A percentile compares a stretch with the other conserved stretches of the same genome.
Evolutionary conservation across 108 stramenopile species (phyloP).

Genomic region (Pseudonitzschia multistriata): DNA sequence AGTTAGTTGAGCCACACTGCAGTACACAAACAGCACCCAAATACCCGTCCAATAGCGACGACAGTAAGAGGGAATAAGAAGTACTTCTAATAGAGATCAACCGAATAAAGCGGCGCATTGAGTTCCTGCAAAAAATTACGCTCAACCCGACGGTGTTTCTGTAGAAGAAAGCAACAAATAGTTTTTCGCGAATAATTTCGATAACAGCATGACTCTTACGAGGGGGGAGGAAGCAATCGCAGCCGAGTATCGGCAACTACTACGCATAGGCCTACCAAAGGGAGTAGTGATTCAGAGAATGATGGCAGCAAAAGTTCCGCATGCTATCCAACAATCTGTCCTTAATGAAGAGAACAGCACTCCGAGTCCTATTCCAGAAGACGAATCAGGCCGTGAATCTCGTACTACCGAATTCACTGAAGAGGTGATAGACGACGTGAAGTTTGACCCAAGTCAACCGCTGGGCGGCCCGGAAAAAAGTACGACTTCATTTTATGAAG

Average conservation of each 20-base stretch:
- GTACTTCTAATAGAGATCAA: background rate
- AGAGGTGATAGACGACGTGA: background rate
- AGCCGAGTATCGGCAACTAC: conserved; percentile 15
- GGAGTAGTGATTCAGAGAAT: conserved; percentile 25
- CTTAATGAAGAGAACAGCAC: background rate
- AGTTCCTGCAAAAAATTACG: background rate
- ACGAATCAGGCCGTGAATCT: too few species aligned
- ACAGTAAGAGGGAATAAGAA: background rate
- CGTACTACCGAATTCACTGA: background rate
- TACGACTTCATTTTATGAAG: conserved; percentile 2
- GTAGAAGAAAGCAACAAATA: background rate
- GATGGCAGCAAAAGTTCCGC: conserved; percentile 15
- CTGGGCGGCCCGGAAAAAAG: background rate
- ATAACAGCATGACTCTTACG: conserved; percentile 6
- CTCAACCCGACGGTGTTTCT: background rate
- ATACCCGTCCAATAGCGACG: background rate
- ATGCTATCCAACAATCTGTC: conserved; percentile 24
- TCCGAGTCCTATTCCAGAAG: background rate
- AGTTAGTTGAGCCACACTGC: background rate
- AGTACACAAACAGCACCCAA: background rate
- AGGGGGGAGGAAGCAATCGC: conserved; percentile 23
- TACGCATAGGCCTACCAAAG: conserved; percentile 28
- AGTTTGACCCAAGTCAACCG: background rate
- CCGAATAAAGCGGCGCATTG: background rate
- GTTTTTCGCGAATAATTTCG: background rate